Conservation (phyloP, 352 stramenopile genomes). For the Elongisporangium anandrum region DNA sequence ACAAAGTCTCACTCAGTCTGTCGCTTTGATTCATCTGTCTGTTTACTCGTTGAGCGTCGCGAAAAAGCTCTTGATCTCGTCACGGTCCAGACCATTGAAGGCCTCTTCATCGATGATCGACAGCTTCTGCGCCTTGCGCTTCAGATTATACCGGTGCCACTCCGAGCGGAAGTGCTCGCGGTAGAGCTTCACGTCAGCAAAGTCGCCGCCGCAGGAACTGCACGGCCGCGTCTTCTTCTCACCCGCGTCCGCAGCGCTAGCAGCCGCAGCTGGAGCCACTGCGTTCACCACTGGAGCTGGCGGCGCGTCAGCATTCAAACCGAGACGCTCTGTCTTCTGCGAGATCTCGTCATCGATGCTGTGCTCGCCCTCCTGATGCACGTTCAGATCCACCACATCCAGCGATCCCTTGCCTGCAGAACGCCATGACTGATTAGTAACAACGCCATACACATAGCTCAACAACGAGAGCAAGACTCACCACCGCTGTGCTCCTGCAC, state of each 20-base stretch:
- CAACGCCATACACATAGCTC: neutral
- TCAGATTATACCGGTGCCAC: conserved; percentile 97
- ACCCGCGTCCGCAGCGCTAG: conserved; percentile 4
- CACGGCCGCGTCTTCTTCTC: conserved; percentile 61
- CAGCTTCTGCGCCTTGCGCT: conserved; percentile 91
- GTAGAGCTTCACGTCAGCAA: conserved; percentile 84
- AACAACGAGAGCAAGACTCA: neutral
- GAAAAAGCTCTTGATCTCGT: conserved; percentile 63
- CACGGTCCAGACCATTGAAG: conserved; percentile 46
- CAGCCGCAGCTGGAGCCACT: conserved; percentile 1
- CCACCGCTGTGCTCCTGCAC: conserved; percentile 56
- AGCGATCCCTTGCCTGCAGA: conserved; percentile 38
- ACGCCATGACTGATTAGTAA: neutral
- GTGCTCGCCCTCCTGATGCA: conserved; percentile 88
- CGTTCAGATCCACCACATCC: conserved; percentile 92
- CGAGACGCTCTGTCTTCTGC: conserved; percentile 77
- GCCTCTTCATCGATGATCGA: conserved; percentile 63
- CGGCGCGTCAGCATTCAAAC: conserved; percentile 19
- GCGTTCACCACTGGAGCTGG: conserved; percentile 3
- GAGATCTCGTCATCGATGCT: conserved; percentile 91
- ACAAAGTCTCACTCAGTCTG: conserved; percentile 3
- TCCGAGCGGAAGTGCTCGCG: conserved; percentile 94
- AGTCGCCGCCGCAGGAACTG: conserved; percentile 93
- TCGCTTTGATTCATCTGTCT: conserved; percentile 8
- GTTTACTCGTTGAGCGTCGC: conserved; percentile 58